Base-by-base conservation (phyloP, 768 basidiomycete genomes). In the Exsudoporus frostii region DNA sequence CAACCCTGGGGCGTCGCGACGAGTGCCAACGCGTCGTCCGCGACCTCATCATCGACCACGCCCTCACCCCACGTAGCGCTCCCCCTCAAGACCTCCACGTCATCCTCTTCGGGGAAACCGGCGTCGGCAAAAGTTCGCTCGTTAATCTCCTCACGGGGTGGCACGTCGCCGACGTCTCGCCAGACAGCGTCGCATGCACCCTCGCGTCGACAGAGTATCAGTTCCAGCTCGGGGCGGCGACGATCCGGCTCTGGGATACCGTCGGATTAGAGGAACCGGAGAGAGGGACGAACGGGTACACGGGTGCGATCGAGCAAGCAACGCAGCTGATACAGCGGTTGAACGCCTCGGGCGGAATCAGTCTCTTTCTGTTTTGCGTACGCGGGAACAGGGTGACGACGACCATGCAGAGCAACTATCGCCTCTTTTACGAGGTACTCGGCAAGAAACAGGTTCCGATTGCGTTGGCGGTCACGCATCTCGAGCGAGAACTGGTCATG, bases 91-190 rank as follows among this genome's bases (percentile, higher is more conserved):
- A 66, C 48, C 36, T 65, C 14, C 64, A 73, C 41, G 45, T 77
- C 43, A 60, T 77, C 19, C 48, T 78, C 19, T 78, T 77, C 43
- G 76, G 77, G 0, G 73, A 76, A 48, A 66, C 72, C 0, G 76
- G 76, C 17, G 53, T 61, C n/a, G 67, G 67, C 5, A 69, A 69
- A 41, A 70, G 68, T 27, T 71, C 70, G 10, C 56, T 69, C 32
- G 58, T 69, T 45, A 78, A 78, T 42, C 70, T 79, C 61, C 56
- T 79, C 40, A 59, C 63, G 6, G 69, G 64, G 55, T 72, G 52
- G 60, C 69, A 49, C 15, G 48, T 68, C 29, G 65, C 67, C 9
- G 37, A 48, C 0, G 45, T 61, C 17, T 71, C 67, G 4, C 59
- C 62, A 24, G 59, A 64, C 24, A 69, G 70, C 10, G 36, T 52